phyloP scores from a whole-genome alignment of 116 monocot genomes.

The Zostera marina region DNA sequence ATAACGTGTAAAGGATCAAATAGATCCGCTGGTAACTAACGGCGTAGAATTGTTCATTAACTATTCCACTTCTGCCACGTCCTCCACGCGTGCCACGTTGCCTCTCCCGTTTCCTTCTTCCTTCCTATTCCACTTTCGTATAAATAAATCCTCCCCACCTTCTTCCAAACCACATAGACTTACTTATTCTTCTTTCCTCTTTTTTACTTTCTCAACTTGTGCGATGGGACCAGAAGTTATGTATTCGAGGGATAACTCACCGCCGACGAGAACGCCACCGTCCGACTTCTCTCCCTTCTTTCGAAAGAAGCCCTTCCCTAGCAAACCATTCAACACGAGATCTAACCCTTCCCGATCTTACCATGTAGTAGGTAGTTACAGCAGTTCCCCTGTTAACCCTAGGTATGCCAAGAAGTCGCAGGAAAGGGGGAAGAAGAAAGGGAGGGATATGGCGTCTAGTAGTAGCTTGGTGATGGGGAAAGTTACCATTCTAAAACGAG shows the following conservation, averaged over 20 bases:
- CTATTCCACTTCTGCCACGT: too few species aligned
- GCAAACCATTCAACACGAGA: not conserved
- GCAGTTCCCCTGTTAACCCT: constrained; percentile 4
- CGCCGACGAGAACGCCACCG: not conserved
- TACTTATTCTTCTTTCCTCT: not conserved
- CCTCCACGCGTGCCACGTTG: too few species aligned
- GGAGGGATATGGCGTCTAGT: not conserved
- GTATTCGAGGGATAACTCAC: constrained; percentile 6
- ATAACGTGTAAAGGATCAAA: too few species aligned
- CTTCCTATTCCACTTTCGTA: not conserved
- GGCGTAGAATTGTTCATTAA: too few species aligned
- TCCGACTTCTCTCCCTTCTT: not conserved
- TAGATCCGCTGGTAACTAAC: too few species aligned
- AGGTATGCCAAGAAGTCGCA: constrained; percentile 1
- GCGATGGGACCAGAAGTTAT: constrained; percentile 20
- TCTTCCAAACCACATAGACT: too few species aligned
- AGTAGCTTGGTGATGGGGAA: constrained; percentile 5
- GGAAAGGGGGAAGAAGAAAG: constrained; percentile 4
- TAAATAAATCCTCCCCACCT: too few species aligned
- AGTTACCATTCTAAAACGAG: constrained; percentile 10
- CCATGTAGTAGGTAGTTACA: not conserved
- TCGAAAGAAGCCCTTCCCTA: not conserved
- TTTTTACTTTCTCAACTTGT: too few species aligned
- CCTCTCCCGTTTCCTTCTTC: not conserved
- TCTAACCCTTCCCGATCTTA: not conserved